Base-by-base conservation (phyloP, 176 grass and related monocot species). In the Carex cristatella region DNA sequence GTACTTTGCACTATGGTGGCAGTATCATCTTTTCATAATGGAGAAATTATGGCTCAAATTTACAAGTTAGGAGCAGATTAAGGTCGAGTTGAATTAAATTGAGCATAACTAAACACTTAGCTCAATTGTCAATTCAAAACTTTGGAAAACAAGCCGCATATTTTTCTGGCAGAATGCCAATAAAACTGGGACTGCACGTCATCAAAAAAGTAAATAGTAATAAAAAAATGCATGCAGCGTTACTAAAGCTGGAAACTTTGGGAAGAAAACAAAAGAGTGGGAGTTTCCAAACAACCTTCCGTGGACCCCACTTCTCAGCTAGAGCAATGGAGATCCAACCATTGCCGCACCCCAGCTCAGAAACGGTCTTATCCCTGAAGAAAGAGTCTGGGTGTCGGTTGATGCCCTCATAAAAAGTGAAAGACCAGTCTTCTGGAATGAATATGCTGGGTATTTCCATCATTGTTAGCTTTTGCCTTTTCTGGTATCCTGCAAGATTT, bases 361-460 rank as follows among this genome's bases (percentile, higher is more conserved):
- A 84, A 3, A 95, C 83, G 13, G 85, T 99, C 69, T 94, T 99
- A 2, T 99, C 91, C 85, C 91, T 92, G 67, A 99, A 99, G 85
- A 95, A 88, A 81, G 96, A 95, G 86, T 92, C 93, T 68, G 88
- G 91, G 51, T 92, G 93, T 15, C 96, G 83, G 57, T 99, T 99
- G 66, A 99, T 91, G 68, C 96, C 96, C 89, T 99, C 96, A 4
- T 95, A 99, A 69, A 99, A 99, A 58, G 96, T 99, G 85, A 99
- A 99, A 58, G 96, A 99, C 96, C 93, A 99, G 80, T 99, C 96
- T 91, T 99, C 96, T 65, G 96, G 96, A 88, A 95, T 86, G 55
- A 99, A 99, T 65, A 99, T 99, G 87, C 96, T 99, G 61, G 96
- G 96, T 88, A 99, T 99, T 83, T 99, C 96, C 91, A 99, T 93